Percentiles rank a stretch among this genome's conserved stretches.
phyloP scores from a whole-genome alignment of 768 basidiomycete species.

The Calocera cornea region DNA sequence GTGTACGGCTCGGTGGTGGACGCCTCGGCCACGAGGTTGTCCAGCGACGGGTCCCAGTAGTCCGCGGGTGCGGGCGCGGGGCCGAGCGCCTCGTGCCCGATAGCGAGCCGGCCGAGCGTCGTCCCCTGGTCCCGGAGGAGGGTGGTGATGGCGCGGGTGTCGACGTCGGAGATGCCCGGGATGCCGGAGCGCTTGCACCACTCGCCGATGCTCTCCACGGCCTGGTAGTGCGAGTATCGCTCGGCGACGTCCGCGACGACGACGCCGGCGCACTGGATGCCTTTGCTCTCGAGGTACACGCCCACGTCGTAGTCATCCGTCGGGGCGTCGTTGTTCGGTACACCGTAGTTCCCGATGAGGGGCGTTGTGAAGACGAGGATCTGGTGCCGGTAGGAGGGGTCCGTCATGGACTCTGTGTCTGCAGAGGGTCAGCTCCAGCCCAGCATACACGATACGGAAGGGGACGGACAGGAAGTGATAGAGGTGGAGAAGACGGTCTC shows the following conservation, averaged over 20 bases:
- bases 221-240: slow-evolving; percentile 85
- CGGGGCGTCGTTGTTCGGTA: slow-evolving; percentile 67
- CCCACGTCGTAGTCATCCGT: slow-evolving; percentile 66
- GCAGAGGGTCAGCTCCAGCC: slow-evolving; percentile 6
- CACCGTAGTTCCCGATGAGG: slow-evolving; percentile 97
- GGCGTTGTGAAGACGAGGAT: slow-evolving; percentile 98
- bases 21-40: slow-evolving; percentile 88
- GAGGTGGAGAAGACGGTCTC: slow-evolving; percentile 99
- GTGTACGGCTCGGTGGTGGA: slow-evolving; percentile 76
- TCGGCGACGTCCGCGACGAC: slow-evolving; percentile 92
- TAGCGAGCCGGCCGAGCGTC: slow-evolving; percentile 78
- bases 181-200: slow-evolving; percentile 88
- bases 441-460: not conserved
- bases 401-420: slow-evolving; percentile 99
- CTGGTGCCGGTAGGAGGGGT: slow-evolving; percentile 95
- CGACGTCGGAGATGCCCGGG: slow-evolving; percentile 91
- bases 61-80: slow-evolving; percentile 49
- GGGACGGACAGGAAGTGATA: slow-evolving; percentile 80
- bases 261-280: slow-evolving; percentile 82
- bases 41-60: slow-evolving; percentile 84
- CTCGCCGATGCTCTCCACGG: slow-evolving; percentile 79
- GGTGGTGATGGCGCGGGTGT: slow-evolving; percentile 90
- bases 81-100: slow-evolving; percentile 56
- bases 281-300: slow-evolving; percentile 74
- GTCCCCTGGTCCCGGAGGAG: slow-evolving; percentile 94